Percentiles rank a stretch among this genome's conserved stretches.
Evolutionary conservation across 805 yeast species (phyloP).

Genomic region (Wickerhamomyces mucosus): DNA sequence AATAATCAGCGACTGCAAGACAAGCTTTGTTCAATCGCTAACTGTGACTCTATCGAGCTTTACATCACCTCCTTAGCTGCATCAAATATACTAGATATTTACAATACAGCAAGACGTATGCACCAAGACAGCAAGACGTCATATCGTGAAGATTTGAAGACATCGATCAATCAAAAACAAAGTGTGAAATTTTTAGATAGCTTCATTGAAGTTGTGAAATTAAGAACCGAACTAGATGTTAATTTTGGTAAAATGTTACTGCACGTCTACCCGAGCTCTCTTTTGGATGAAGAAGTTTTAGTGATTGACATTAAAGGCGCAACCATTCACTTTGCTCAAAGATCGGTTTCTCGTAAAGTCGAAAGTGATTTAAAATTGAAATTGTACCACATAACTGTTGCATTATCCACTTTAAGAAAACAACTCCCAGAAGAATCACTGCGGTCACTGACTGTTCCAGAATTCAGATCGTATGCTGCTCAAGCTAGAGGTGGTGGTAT

Average conservation of each 20-base stretch:
- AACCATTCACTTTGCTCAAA: constrained; percentile 42
- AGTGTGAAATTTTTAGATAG: constrained; percentile 14
- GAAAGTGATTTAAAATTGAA: constrained; percentile 48
- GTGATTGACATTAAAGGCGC: constrained; percentile 48
- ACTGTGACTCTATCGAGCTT: constrained; percentile 43
- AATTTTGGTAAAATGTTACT: constrained; percentile 44
- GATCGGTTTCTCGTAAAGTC: constrained; percentile 27
- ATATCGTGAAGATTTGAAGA: constrained; percentile 65
- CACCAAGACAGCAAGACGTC: constrained; percentile 63
- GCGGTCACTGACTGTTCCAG: constrained; percentile 36
- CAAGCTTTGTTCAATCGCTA: constrained; percentile 42
- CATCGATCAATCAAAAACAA: constrained; percentile 26
- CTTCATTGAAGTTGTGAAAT: constrained; percentile 22
- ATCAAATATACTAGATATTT: constrained; percentile 71
- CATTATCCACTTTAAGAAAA: constrained; percentile 51
- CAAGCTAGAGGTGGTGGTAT: constrained; percentile 73
- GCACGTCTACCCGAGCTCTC: constrained; percentile 75
- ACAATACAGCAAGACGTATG: constrained; percentile 60
- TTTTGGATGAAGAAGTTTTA: constrained; percentile 69
- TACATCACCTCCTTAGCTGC: constrained; percentile 81
- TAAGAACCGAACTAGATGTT: constrained; percentile 64
- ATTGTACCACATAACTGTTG: constrained; percentile 53
- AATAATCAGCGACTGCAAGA: constrained; percentile 40
- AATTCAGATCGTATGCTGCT: constrained; percentile 45
- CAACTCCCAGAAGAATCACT: constrained; percentile 42